Evolutionary conservation across 2,329 filamentous ascomycete genomes (phyloP).

Genomic region (Trichoderma harzianum): DNA sequence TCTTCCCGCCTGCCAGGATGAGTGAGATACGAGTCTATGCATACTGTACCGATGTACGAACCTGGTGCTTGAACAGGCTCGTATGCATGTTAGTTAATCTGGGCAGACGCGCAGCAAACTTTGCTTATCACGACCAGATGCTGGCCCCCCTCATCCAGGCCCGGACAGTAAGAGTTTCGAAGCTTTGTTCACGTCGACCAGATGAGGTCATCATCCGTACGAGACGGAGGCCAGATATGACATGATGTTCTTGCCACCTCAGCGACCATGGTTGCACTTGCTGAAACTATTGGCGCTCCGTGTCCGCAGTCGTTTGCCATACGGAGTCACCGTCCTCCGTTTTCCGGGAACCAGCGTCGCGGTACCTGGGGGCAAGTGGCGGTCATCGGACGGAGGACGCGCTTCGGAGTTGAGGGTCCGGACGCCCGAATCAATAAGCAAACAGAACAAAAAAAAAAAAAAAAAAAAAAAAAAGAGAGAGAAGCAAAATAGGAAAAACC

Average conservation of each 20-base stretch:
- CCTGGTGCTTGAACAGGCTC: background rate
- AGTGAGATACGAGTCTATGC: background rate
- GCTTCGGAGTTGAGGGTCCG: background rate
- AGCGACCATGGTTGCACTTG: conserved; percentile 4
- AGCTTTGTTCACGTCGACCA: background rate
- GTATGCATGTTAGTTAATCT: background rate
- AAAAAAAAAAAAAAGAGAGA: background rate
- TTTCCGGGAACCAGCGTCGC: background rate
- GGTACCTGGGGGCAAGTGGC: background rate
- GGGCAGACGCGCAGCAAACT: background rate
- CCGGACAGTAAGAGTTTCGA: background rate
- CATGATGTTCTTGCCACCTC: conserved; percentile 13
- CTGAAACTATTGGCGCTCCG: conserved; percentile 14
- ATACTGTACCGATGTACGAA: background rate
- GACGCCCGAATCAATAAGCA: background rate
- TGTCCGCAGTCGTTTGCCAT: conserved; percentile 7
- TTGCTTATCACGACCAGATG: background rate
- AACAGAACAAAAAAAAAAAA: background rate
- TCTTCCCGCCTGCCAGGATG: background rate
- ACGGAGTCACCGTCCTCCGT: background rate
- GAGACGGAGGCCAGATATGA: conserved; percentile 1
- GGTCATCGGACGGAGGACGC: background rate
- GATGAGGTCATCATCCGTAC: conserved; percentile 13
- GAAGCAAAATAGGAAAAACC: background rate
- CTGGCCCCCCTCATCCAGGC: background rate